Evolutionary conservation across 345 rosid genomes (phyloP).

Genomic region (Salix purpurea): DNA sequence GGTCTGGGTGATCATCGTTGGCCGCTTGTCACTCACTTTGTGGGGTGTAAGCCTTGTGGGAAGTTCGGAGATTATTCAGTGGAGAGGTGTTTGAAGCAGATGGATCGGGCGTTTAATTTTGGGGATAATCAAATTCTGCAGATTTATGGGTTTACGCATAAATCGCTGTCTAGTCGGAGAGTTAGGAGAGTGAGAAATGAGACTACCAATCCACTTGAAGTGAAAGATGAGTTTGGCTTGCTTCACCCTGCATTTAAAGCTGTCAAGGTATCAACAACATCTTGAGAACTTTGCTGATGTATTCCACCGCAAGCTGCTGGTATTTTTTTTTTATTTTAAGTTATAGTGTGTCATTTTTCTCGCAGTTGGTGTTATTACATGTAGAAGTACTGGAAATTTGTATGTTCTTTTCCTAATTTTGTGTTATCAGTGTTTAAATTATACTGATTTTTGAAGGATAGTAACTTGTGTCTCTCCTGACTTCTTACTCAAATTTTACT

Average conservation of each 20-base stretch:
- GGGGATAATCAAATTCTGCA: constrained; percentile 69
- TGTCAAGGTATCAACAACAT: constrained; percentile 17
- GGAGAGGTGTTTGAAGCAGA: constrained; percentile 63
- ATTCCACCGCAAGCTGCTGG: neutral
- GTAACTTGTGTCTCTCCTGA: neutral
- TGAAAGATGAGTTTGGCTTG: constrained; percentile 23
- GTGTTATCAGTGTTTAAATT: neutral
- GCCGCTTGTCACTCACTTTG: constrained; percentile 79
- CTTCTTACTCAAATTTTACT: neutral
- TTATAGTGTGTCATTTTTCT: neutral
- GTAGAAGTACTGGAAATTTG: neutral
- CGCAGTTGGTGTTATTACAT: neutral
- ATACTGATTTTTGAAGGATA: neutral
- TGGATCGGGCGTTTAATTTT: constrained; percentile 72
- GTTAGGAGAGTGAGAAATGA: constrained; percentile 23
- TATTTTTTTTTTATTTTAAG: neutral
- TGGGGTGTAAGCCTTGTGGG: constrained; percentile 81
- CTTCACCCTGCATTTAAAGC: constrained; percentile 28
- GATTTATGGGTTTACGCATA: constrained; percentile 52
- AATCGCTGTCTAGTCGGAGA: constrained; percentile 17
- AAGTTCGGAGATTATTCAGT: constrained; percentile 64
- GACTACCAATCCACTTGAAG: constrained; percentile 22
- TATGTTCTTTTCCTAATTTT: neutral
- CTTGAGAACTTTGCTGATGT: constrained; percentile 1
- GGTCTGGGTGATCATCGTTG: constrained; percentile 68